A percentile compares a stretch with the other conserved stretches of the same genome.
phyloP scores from a whole-genome alignment of 2,329 filamentous ascomycete genomes.

The Biscogniauxia mediterranea region DNA sequence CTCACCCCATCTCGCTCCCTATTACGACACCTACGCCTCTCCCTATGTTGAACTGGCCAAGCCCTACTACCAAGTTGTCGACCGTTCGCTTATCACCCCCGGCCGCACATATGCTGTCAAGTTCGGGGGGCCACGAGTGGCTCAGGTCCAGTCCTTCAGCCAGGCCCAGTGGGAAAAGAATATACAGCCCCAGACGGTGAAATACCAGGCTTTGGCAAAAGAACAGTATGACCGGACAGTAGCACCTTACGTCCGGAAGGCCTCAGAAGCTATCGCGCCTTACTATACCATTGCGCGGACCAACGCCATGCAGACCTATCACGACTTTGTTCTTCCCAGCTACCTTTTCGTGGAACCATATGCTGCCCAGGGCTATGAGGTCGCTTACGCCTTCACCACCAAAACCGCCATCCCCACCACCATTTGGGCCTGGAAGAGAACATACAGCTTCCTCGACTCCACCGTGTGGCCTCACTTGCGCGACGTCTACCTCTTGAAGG shows the following conservation, averaged over 20 bases:
- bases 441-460: conserved; percentile 68
- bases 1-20: conserved; percentile 75
- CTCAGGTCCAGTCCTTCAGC: conserved; percentile 64
- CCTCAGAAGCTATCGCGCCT: conserved; percentile 58
- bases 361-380: conserved; percentile 63
- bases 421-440: conserved; percentile 67
- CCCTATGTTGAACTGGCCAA: conserved; percentile 75
- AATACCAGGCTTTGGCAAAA: conserved; percentile 59
- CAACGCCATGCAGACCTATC: conserved; percentile 66
- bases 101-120: conserved; percentile 63
- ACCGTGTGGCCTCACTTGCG: conserved; percentile 80
- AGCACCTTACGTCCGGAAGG: conserved; percentile 70
- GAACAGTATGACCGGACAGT: conserved; percentile 68
- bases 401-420: conserved; percentile 71
- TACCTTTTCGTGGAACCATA: conserved; percentile 76
- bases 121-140: conserved; percentile 72
- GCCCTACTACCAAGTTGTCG: conserved; percentile 68
- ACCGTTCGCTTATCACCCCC: conserved; percentile 67
- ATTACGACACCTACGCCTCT: conserved; percentile 80
- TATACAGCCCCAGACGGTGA: conserved; percentile 70
- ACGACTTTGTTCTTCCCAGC: conserved; percentile 70
- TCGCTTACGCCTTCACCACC: conserved; percentile 64
- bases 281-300: conserved; percentile 68
- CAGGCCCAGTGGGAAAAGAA: conserved; percentile 75
- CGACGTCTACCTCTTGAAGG: conserved; percentile 82